Evolutionary conservation across 176 grass and related monocot species (phyloP), one percentile per base, ranked within the genome.

Genomic region (Hordeum marinum): DNA sequence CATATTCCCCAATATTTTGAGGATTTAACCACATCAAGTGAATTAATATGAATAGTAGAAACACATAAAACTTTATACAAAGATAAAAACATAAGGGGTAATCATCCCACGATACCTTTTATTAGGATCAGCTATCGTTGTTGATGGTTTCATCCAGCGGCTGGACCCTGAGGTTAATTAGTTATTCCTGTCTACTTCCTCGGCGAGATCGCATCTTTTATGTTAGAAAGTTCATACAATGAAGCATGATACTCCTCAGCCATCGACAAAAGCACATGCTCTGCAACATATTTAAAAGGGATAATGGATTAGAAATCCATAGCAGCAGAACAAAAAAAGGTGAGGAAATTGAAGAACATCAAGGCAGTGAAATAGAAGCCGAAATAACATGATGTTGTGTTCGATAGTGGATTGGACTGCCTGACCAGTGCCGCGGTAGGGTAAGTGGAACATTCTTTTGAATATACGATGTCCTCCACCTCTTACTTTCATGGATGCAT

Each of bases 1-100:
- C 14, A 84, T 90, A 86, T 92, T 60, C 57, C 57, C 21, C 57
- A 60, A 60, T 21, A 21, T 60, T 60, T 23, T 23, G 9, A 60
- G n/a, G 57, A 60, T 60, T 60, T 24, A 60, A 4, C 57, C 57
- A 21, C 57, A 24, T 60, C 21, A 23, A 60, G 57, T 2, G 18
- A 57, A 57, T 57, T 20, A 21, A 18, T 21, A 9, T 57, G 54
- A 57, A 21, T 1, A 57, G 54, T 57, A 57, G 17, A 23, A 60
- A 60, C n/a, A 23, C 21, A 23, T 23, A n/a, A 60, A 24, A 60
- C 57, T 60, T 60, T 23, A 60, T 60, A n/a, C 21, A 24, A 24
- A n/a, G 57, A 23, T 60, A 60, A 20, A 60, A 60, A 60, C n/a
- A 60, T 60, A 60, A 60, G 57, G 57, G n/a, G 0, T 60, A 60